Evolutionary conservation across 371 early-diverging fungal genomes (phyloP).

Genomic region (Thermomucor indicae-seudaticae): DNA sequence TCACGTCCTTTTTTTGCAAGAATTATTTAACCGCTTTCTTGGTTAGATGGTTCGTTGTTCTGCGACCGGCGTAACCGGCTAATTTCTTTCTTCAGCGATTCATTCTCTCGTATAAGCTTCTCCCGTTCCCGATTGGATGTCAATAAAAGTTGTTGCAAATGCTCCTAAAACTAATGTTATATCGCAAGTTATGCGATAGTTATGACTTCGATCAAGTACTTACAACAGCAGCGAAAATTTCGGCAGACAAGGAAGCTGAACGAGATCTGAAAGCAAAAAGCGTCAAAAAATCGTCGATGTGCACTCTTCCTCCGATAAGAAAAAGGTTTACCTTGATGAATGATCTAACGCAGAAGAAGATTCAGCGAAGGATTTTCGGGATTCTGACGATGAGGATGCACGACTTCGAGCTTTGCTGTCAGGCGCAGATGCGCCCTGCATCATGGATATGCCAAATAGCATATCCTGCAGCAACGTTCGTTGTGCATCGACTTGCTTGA

Average conservation of each 20-base stretch:
- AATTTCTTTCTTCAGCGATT: constrained; percentile 36
- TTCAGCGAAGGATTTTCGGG: not conserved
- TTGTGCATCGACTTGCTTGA: constrained; percentile 30
- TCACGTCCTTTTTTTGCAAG: too few species aligned
- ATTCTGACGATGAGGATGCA: not conserved
- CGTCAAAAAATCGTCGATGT: not conserved
- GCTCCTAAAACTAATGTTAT: constrained; percentile 4
- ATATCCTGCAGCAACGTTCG: constrained; percentile 26
- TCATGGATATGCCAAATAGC: constrained; percentile 5
- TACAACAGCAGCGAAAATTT: not conserved
- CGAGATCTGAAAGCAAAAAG: not conserved
- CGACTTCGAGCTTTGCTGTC: not conserved
- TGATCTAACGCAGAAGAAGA: not conserved
- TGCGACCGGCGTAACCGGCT: constrained; percentile 21
- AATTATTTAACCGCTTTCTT: too few species aligned
- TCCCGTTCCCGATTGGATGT: constrained; percentile 43
- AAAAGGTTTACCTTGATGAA: not conserved
- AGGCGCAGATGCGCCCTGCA: not conserved
- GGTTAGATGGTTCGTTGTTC: too few species aligned
- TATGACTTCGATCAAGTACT: not conserved
- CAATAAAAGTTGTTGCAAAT: constrained; percentile 42
- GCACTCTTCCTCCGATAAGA: too few species aligned
- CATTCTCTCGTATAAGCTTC: constrained; percentile 49
- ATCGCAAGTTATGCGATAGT: not conserved
- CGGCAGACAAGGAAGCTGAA: not conserved